Percentiles rank a stretch among this genome's conserved stretches.
Evolutionary conservation across 352 stramenopile species (phyloP).

Genomic region (Aphanomyces cochlioides): DNA sequence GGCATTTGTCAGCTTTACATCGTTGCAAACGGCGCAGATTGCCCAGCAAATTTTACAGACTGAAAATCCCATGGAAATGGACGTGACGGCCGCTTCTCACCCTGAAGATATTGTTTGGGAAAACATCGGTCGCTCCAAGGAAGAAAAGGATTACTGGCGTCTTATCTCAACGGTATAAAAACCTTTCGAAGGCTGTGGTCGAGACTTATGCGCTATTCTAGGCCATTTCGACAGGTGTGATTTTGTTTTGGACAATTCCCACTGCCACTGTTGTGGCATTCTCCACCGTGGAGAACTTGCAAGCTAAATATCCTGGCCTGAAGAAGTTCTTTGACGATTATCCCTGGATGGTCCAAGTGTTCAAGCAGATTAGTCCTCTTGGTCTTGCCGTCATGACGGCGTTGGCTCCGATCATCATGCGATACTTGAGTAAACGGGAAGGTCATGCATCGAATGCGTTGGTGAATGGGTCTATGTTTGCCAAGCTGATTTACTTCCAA

Average conservation of each 20-base stretch:
- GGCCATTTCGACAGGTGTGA: slow-evolving; percentile 57
- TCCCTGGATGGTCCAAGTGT: slow-evolving; percentile 60
- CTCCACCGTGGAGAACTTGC: slow-evolving; percentile 57
- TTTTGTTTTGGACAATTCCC: slow-evolving; percentile 80
- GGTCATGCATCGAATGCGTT: slow-evolving; percentile 62
- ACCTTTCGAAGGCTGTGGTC: not conserved
- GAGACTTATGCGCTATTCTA: not conserved
- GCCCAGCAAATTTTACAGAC: slow-evolving; percentile 66
- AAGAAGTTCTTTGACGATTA: slow-evolving; percentile 46
- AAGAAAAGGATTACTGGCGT: slow-evolving; percentile 31
- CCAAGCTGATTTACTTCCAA: slow-evolving; percentile 80
- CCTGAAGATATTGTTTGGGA: slow-evolving; percentile 69
- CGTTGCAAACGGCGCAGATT: slow-evolving; percentile 63
- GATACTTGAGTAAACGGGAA: slow-evolving; percentile 73
- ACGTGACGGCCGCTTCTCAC: slow-evolving; percentile 50
- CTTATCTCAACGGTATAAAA: slow-evolving; percentile 26
- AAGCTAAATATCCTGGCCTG: slow-evolving; percentile 50
- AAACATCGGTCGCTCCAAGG: slow-evolving; percentile 47
- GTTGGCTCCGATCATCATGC: slow-evolving; percentile 79
- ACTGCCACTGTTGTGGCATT: slow-evolving; percentile 74
- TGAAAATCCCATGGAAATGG: slow-evolving; percentile 52
- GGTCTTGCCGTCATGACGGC: slow-evolving; percentile 77
- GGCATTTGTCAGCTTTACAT: slow-evolving; percentile 76
- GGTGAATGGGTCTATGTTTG: slow-evolving; percentile 65
- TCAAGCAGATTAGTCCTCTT: slow-evolving; percentile 72